Base-by-base conservation (phyloP, 208 protist species). In the Acanthamoeba divionensis region DNA sequence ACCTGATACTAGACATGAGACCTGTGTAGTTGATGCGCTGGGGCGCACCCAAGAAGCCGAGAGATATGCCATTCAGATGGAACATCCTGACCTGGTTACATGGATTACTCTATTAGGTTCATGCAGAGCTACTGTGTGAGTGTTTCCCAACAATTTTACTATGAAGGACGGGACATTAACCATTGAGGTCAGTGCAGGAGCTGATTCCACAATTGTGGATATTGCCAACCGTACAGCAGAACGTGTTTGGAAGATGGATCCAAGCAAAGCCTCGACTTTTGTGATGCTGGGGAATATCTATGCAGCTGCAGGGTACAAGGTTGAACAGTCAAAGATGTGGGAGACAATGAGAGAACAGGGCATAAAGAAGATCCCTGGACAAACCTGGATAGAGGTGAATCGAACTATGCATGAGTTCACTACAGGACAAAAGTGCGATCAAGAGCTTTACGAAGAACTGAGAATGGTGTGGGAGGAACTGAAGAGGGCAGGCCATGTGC, bases 211-310 rank as follows among this genome's bases (percentile, higher is more conserved):
- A 18, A 52, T 63, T 52, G 73, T 83, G 21, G 47, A 6, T 10
- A 21, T 44, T 18, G 45, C 73, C 4, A 21, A 54, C 33, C 45
- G 73, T 44, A 52, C 26, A 13, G 73, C 73, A 1, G 73, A 57
- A 38, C 73, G 41, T 33, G 26, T 83, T 36, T 38, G 18, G 8
- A n/a, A 62, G 73, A 44, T 83, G 26, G 41, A 45, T 8, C 48
- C 41, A 3, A 29, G 48, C 12, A 52, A 83, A 65, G 73, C 73
- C 26, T 21, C 73, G 7, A 29, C 73, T 4, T 26, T 15, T n/a
- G 45, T 83, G 15, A 45, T 83, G 2, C 73, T 83, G 9, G 50
- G 73, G n/a, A 79, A 90, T 47, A 24, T 90, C 3, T 90, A 90
- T 21, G 36, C 38, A 7, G 29, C 31, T 15, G 33, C 50, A 38